Evolutionary conservation across 352 stramenopile species (phyloP).

Genomic region (Phytophthora rubi): DNA sequence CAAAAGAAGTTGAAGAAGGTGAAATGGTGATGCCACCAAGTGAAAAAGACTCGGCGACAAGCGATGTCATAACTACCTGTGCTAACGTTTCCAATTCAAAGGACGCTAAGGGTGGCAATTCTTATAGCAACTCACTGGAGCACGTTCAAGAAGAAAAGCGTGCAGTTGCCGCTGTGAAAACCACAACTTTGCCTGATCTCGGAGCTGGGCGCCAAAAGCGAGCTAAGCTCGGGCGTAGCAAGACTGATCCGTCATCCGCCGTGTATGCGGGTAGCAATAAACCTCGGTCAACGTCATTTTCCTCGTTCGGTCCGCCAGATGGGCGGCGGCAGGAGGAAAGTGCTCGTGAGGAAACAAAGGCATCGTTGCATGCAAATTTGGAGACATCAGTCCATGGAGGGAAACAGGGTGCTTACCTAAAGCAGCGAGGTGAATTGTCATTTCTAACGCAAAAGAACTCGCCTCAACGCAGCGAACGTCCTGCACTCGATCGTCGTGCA

Average conservation of each 20-base stretch:
- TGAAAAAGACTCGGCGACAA: conserved; percentile 11
- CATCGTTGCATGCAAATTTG: conserved; percentile 7
- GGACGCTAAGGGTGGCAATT: background rate
- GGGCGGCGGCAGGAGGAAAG: conserved; percentile 11
- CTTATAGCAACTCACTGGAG: background rate
- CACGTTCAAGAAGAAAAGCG: conserved; percentile 3
- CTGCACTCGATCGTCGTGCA: conserved; percentile 52
- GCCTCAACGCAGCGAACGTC: conserved; percentile 23
- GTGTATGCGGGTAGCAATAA: conserved; percentile 32
- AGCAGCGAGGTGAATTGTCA: conserved; percentile 22
- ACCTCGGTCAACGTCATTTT: conserved; percentile 50
- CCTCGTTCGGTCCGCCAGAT: conserved; percentile 23
- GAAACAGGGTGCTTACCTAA: conserved; percentile 21
- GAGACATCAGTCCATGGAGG: conserved; percentile 16
- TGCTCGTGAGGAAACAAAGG: conserved; percentile 14
- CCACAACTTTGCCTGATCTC: background rate
- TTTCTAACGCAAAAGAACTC: conserved; percentile 27
- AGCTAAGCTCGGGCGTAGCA: conserved; percentile 29
- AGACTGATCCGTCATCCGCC: conserved; percentile 16
- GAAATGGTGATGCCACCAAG: conserved; percentile 26
- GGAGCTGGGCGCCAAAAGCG: conserved; percentile 31
- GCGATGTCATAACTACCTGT: background rate
- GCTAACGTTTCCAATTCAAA: conserved; percentile 3
- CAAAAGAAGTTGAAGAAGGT: conserved; percentile 34
- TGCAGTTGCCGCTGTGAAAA: conserved; percentile 5